These are phyloP conservation scores for Botrytis fragariae DNA, from an alignment of 2,329 filamentous ascomycete genomes.

Conservation along the genomic window DNA sequence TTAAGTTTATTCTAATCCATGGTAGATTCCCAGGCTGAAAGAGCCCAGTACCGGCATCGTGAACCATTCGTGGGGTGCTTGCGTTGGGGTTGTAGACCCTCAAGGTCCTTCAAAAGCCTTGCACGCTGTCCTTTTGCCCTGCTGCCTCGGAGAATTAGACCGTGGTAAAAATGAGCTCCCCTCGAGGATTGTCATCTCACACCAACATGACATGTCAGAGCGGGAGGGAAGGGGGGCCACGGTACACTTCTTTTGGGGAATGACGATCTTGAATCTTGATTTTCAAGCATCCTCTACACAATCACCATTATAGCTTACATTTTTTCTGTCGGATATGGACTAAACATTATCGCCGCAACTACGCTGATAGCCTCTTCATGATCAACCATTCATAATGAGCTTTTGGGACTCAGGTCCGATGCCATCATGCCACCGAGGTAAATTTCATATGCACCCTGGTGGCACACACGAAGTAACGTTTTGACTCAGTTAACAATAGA, in stretches of 20 bases:
- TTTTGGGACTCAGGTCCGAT: slow-evolving; percentile 16
- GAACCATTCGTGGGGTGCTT: slow-evolving; percentile 34
- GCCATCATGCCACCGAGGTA: slow-evolving; percentile 15
- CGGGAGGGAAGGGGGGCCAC: slow-evolving; percentile 25
- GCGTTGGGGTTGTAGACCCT: slow-evolving; percentile 27
- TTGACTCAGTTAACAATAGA: slow-evolving; percentile 5
- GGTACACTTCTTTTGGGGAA: slow-evolving; percentile 23
- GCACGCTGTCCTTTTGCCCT: slow-evolving; percentile 19
- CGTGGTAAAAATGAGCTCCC: slow-evolving; percentile 32
- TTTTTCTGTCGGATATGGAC: not conserved
- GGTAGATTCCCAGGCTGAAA: slow-evolving; percentile 21
- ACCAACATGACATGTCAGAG: slow-evolving; percentile 30
- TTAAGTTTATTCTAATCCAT: slow-evolving; percentile 31
- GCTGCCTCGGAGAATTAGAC: slow-evolving; percentile 25
- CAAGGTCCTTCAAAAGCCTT: slow-evolving; percentile 25
- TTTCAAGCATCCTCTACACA: slow-evolving; percentile 4
- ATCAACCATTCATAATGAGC: not conserved
- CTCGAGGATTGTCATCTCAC: slow-evolving; percentile 30
- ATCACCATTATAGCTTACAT: not conserved
- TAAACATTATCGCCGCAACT: slow-evolving; percentile 7
- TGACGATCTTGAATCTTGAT: slow-evolving; percentile 28
- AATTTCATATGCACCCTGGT: slow-evolving; percentile 20
- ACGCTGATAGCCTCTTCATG: not conserved
- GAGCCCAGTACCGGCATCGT: slow-evolving; percentile 31
- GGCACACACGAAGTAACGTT: slow-evolving; percentile 22